Percentiles rank a stretch among this genome's conserved stretches.
Conservation (phyloP, 148 eudicot species). For the Chenopodium album region DNA sequence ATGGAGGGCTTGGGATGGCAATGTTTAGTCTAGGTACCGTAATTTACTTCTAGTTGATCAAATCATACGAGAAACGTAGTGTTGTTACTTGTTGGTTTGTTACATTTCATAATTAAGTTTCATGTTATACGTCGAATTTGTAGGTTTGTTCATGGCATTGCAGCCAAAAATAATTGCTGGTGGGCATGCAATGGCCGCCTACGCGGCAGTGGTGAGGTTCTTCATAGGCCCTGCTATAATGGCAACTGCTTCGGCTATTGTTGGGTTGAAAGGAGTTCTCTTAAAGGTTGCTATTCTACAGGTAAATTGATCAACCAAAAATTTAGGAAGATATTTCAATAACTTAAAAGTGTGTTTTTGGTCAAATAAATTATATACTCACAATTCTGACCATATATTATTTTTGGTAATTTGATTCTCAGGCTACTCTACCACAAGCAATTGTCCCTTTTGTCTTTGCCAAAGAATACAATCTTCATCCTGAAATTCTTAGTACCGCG, state of each 20-base stretch:
- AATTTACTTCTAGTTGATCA: neutral
- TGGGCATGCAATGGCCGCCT: constrained; percentile 72
- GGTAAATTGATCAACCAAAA: constrained; percentile 28
- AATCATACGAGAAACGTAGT: too few species aligned
- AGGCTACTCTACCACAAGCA: constrained; percentile 43
- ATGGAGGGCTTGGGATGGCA: constrained; percentile 91
- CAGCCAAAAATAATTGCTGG: constrained; percentile 81
- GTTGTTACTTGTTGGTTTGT: too few species aligned
- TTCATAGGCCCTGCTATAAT: constrained; percentile 78
- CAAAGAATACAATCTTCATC: constrained; percentile 40
- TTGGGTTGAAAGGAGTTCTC: constrained; percentile 67
- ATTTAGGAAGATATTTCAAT: neutral
- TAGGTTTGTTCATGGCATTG: constrained; percentile 89
- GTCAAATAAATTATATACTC: neutral
- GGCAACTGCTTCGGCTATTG: constrained; percentile 73
- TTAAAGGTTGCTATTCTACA: constrained; percentile 77
- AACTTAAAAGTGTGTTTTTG: neutral
- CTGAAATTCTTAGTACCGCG: constrained; percentile 42
- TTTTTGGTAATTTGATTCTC: neutral
- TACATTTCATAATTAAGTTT: too few species aligned
- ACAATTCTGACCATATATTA: too few species aligned
- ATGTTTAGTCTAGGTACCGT: constrained; percentile 81
- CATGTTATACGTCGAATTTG: constrained; percentile 10
- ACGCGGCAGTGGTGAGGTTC: constrained; percentile 65
- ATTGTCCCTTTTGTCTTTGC: constrained; percentile 38